phyloP scores from a whole-genome alignment of 129 eudicot genomes.

The Chrysanthemum lavandulifolium region DNA sequence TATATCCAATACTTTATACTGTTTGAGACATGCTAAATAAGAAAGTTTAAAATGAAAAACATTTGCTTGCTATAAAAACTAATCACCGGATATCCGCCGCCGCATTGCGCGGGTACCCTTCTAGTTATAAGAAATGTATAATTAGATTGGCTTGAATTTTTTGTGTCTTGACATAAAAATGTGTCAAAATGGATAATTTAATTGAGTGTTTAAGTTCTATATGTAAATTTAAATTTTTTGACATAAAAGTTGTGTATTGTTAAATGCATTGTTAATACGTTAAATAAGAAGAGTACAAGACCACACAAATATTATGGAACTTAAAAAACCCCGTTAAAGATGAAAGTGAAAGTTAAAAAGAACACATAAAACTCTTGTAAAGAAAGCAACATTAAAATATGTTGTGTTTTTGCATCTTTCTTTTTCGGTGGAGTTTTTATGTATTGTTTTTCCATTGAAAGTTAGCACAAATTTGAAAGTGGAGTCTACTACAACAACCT shows the following conservation, averaged over 20 bases:
- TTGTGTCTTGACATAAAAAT: background rate
- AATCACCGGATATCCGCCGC: too few species aligned
- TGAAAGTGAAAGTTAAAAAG: background rate
- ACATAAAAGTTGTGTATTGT: too few species aligned
- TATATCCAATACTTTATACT: too few species aligned
- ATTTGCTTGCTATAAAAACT: too few species aligned
- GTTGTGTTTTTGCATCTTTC: background rate
- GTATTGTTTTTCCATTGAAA: constrained; percentile 20
- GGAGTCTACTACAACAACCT: constrained; percentile 36
- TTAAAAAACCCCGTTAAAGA: background rate
- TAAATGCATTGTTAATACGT: too few species aligned
- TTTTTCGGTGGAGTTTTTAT: constrained; percentile 23
- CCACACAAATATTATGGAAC: background rate
- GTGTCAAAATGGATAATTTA: too few species aligned
- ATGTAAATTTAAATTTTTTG: too few species aligned
- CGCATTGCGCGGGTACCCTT: too few species aligned
- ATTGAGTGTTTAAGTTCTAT: too few species aligned
- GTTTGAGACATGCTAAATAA: too few species aligned
- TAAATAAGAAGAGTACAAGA: background rate
- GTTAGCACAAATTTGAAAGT: constrained; percentile 8
- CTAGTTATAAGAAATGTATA: background rate
- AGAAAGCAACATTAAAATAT: constrained; percentile 24
- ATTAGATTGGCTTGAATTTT: background rate
- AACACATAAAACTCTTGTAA: constrained; percentile 23
- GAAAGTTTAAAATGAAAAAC: too few species aligned